Base-by-base conservation (phyloP, 306 rosid species). In the Vicia sativa region DNA sequence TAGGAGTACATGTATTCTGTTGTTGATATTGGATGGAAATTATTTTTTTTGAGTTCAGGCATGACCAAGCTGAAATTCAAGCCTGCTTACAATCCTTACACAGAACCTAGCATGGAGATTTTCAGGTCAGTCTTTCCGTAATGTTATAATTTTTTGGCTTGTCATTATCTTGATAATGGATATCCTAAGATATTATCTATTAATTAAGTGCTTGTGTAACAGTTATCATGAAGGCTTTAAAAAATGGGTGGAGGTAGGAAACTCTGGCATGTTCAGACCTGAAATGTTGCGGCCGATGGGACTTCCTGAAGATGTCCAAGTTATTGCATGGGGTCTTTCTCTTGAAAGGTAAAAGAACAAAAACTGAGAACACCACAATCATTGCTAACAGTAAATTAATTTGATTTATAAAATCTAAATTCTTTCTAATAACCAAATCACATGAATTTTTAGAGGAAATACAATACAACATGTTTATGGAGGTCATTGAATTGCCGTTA, bases 251-350 rank as follows among this genome's bases (percentile, higher is more conserved):
- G 97, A 93, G 78, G 75, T 93, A 29, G 97, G 99, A 62, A 93
- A 93, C 76, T 93, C 99, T 14, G 99, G 99, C 61, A 85, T 90
- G 97, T 93, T 93, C 55, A 86, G 99, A 79, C 99, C 99, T 31
- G 99, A 93, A 75, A 93, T 90, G 99, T 72, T 93, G 81, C 90
- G 75, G 78, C 97, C 99, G 3, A 93, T 93, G 99, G 97, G 97
- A 73, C 88, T 93, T 61, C 99, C 99, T 7, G 97, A 88, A 77
- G 99, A 93, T 79, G 99, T 83, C 64, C 91, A 87, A 70, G 97
- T 85, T 59, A 93, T 82, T 72, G 97, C 97, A 13, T 93, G 99
- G 96, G 97, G 99, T 4, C 97, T 90, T 75, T 93, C 99, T 73
- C 95, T 93, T 56, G 99, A 93, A 76, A 93, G 98, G 96, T 90